Conservation (phyloP, 768 basidiomycete genomes). For the Polyporus arcularius region DNA sequence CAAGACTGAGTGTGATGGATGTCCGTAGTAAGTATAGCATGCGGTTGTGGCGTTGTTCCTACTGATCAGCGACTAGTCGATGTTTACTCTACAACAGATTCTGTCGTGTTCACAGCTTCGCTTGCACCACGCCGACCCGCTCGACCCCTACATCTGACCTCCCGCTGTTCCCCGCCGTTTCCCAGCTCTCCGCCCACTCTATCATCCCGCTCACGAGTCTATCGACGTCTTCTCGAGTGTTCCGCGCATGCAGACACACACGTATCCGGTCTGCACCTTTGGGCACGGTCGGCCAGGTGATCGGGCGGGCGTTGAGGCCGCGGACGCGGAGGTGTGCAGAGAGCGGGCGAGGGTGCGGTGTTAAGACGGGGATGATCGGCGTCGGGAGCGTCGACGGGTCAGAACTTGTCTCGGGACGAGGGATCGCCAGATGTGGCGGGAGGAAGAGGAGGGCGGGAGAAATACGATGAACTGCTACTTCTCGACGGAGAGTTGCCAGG, state of each 20-base stretch:
- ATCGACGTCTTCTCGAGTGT: constrained; percentile 64
- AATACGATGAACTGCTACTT: constrained; percentile 29
- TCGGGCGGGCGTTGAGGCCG: constrained; percentile 71
- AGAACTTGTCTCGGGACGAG: constrained; percentile 25
- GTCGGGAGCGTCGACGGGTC: constrained; percentile 41
- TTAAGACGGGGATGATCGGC: constrained; percentile 87
- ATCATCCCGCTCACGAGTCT: constrained; percentile 38
- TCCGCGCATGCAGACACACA: constrained; percentile 85
- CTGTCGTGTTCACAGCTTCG: constrained; percentile 19
- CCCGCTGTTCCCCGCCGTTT: constrained; percentile 2
- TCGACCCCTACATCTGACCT: not conserved
- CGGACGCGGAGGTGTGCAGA: constrained; percentile 58
- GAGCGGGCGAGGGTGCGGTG: constrained; percentile 72
- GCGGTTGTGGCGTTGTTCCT: too few species aligned
- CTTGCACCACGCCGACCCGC: constrained; percentile 4
- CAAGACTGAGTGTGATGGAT: constrained; percentile 51
- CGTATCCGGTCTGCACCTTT: constrained; percentile 82
- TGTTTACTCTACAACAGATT: not conserved
- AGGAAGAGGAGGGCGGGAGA: constrained; percentile 31
- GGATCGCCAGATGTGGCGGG: constrained; percentile 31
- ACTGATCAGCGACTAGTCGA: too few species aligned
- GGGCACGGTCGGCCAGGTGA: constrained; percentile 88
- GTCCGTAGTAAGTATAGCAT: not conserved
- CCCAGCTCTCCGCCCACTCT: constrained; percentile 28
- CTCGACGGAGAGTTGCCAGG: constrained; percentile 32